phyloP scores from a whole-genome alignment of 2,329 filamentous ascomycete genomes.

The Delphinella strobiligena region DNA sequence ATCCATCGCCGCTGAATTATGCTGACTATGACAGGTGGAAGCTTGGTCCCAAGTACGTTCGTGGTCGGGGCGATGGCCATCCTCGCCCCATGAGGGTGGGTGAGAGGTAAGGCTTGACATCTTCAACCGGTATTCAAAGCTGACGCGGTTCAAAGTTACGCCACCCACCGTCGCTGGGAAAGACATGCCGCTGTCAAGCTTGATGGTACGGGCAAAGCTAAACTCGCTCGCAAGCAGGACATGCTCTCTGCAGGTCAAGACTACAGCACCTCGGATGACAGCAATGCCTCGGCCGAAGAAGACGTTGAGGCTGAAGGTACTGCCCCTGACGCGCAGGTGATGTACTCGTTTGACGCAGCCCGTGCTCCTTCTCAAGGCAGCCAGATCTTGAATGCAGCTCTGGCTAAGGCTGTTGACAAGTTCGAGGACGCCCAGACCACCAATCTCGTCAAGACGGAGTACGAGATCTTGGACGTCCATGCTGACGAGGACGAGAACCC shows the following conservation, averaged over 20 bases:
- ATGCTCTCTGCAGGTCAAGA: slow-evolving; percentile 23
- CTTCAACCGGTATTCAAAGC: too few species aligned
- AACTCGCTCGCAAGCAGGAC: slow-evolving; percentile 31
- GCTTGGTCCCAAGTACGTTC: not conserved
- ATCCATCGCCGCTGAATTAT: not conserved
- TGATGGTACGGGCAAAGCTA: slow-evolving; percentile 13
- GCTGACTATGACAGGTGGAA: not conserved
- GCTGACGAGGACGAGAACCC: slow-evolving; percentile 21
- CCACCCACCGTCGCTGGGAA: slow-evolving; percentile 16
- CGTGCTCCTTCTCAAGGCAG: slow-evolving; percentile 40
- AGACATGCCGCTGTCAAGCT: slow-evolving; percentile 18
- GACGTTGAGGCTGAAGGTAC: slow-evolving; percentile 32
- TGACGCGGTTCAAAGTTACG: slow-evolving; percentile 12
- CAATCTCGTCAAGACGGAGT: slow-evolving; percentile 48
- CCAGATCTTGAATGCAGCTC: slow-evolving; percentile 44
- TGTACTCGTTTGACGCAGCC: slow-evolving; percentile 42
- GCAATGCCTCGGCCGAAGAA: slow-evolving; percentile 19
- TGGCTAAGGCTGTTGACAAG: slow-evolving; percentile 46
- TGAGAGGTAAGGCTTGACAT: not conserved
- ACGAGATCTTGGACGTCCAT: slow-evolving; percentile 37
- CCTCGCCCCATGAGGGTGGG: not conserved
- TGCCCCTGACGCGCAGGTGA: slow-evolving; percentile 35
- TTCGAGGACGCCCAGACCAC: slow-evolving; percentile 50
- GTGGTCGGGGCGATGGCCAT: not conserved
- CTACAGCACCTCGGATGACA: slow-evolving; percentile 5